Evolutionary conservation across 2,329 filamentous ascomycete genomes (phyloP).

Genomic region (Thelonectria blattea): DNA sequence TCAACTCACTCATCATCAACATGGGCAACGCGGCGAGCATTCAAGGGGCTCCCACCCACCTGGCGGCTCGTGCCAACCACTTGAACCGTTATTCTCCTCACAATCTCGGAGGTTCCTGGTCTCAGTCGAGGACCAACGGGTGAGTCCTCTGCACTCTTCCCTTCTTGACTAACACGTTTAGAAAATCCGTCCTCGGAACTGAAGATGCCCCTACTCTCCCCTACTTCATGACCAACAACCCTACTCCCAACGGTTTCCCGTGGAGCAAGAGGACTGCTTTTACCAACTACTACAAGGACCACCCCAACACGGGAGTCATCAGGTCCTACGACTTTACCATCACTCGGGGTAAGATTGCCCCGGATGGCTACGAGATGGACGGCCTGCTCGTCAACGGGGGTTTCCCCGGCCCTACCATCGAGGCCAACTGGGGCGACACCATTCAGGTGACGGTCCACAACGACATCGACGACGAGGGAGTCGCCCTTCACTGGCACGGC

Average conservation of each 20-base stretch:
- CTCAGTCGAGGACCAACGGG: conserved; percentile 35
- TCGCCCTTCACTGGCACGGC: conserved; percentile 61
- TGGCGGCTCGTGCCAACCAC: conserved; percentile 14
- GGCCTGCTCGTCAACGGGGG: conserved; percentile 69
- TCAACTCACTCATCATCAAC: conserved; percentile 18
- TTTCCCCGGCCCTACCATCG: conserved; percentile 71
- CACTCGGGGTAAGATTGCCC: conserved; percentile 55
- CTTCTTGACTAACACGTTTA: conserved; percentile 24
- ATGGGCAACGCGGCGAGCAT: conserved; percentile 33
- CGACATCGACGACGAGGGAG: conserved; percentile 62
- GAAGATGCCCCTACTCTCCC: conserved; percentile 47
- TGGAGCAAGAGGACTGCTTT: conserved; percentile 55
- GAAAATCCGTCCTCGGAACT: conserved; percentile 51
- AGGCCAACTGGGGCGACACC: conserved; percentile 67
- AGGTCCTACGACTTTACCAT: conserved; percentile 61
- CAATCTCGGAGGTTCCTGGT: conserved; percentile 24
- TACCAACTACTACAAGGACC: conserved; percentile 57
- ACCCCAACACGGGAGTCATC: conserved; percentile 60
- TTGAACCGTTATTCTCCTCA: conserved; percentile 6
- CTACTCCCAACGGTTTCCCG: conserved; percentile 55
- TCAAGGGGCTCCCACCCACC: conserved; percentile 20
- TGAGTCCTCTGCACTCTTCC: conserved; percentile 6
- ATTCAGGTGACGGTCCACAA: conserved; percentile 74
- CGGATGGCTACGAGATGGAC: conserved; percentile 60
- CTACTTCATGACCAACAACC: conserved; percentile 55